Evolutionary conservation across 2,329 filamentous ascomycete species (phyloP), one percentile per base, ranked within the genome.

Genomic region (Talaromyces pinophilus): DNA sequence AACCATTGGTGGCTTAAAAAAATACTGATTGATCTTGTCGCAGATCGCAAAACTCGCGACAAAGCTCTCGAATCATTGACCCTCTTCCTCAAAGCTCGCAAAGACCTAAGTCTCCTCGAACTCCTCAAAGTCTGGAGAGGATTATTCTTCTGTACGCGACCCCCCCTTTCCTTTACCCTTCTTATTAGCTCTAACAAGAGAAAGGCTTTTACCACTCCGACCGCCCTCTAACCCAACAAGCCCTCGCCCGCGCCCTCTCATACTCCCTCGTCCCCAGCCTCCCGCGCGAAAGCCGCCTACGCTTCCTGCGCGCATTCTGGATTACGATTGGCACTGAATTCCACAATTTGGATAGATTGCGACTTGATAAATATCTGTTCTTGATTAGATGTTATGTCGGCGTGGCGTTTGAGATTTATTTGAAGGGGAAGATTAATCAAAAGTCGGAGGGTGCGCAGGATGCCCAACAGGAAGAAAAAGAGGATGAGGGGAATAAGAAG

Each of bases 61-160:
- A 85, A 90, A 69, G 91, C 93, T 64, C 86, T 97, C 77, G 82
- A 86, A 63, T 92, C 90, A 59, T 88, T 98, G 33, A 87, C 88
- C 70, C 85, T 87, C 60, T 97, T 92, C 83, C 89, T 98, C 76
- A 85, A 87, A 68, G 84, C 86, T 68, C 85, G 86, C 72, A 82
- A 78, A 64, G 77, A 84, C 63, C 86, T 97, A 68, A 81, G 86
- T 19, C 82, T 86, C 48, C 78, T 90, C 70, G 93, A 97, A 70
- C 83, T 92, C 60, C 83, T 94, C 68, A 97, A 97, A 82, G 86
- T 98, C 70, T 97, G 93, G 92, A 96, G 96, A 76, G 94, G 93
- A 5, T 86, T 98, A 22, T 97, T 95, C 83, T 97, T 93, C 84
- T 88, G 86, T 86, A 82, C 63, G 81, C 70, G 3, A 25, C 4